Percentiles rank a stretch among this genome's conserved stretches.
Conservation (phyloP, 129 eudicot species). For the Ambrosia artemisiifolia region DNA sequence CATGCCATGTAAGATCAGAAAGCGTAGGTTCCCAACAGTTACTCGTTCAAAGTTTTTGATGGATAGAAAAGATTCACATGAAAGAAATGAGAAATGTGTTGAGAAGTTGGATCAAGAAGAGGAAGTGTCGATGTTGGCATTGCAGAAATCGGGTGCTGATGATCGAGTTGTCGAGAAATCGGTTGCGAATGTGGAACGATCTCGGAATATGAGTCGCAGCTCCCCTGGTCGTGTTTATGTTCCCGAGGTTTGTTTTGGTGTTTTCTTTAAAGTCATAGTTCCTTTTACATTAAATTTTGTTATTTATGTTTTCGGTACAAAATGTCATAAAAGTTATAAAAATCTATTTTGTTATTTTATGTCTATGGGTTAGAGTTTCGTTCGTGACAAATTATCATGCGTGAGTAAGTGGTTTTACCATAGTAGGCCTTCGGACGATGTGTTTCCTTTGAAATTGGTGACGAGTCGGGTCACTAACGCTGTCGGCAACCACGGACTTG, state of each 20-base stretch:
- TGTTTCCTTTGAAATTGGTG: no score
- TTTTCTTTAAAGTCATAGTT: not conserved
- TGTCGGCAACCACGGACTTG: no score
- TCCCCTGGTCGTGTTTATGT: conserved; percentile 18
- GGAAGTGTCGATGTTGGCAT: conserved; percentile 23
- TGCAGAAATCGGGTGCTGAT: conserved; percentile 20
- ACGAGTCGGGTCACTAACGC: no score
- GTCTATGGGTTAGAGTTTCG: no score
- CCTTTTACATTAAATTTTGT: not conserved
- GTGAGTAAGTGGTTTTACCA: no score
- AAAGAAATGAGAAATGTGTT: conserved; percentile 16
- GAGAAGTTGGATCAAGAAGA: conserved; percentile 38
- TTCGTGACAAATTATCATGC: no score
- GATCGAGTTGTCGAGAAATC: conserved; percentile 23
- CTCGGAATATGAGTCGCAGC: conserved; percentile 29
- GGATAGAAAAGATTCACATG: conserved; percentile 44
- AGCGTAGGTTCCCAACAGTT: conserved; percentile 59
- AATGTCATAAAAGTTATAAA: no score
- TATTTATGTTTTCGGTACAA: no score
- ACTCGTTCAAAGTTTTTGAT: conserved; percentile 51
- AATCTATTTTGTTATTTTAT: no score
- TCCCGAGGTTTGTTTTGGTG: conserved; percentile 22
- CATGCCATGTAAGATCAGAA: conserved; percentile 65
- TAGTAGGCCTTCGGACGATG: no score
- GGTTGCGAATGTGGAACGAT: conserved; percentile 9